These are phyloP conservation scores for Setomelanomma holmii DNA, from an alignment of 2,329 filamentous ascomycete genomes.

Conservation along the genomic window DNA sequence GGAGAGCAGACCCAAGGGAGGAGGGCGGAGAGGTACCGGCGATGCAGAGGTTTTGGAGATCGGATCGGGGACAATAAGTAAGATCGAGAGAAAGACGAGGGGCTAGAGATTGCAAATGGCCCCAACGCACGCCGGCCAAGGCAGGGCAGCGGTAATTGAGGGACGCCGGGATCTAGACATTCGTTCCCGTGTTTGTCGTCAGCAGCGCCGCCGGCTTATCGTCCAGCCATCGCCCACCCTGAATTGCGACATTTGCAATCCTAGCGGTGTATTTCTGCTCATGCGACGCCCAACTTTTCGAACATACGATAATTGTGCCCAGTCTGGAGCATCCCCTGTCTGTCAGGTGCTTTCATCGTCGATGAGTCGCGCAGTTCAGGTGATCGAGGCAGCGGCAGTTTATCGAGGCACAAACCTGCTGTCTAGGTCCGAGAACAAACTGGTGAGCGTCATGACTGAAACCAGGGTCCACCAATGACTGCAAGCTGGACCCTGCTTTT, in stretches of 20 bases:
- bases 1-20: slow-evolving; percentile 5
- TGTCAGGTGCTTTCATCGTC: slow-evolving; percentile 6
- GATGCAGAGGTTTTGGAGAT: slow-evolving; percentile 3
- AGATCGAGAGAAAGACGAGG: slow-evolving; percentile 7
- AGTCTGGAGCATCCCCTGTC: not conserved
- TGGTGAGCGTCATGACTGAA: slow-evolving; percentile 13
- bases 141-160: slow-evolving; percentile 6
- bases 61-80: slow-evolving; percentile 11
- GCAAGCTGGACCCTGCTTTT: slow-evolving; percentile 12
- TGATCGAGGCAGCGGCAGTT: slow-evolving; percentile 6
- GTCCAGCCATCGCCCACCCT: slow-evolving; percentile 3
- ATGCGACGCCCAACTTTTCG: not conserved
- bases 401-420: slow-evolving; percentile 11
- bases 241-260: slow-evolving; percentile 6
- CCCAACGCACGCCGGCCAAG: slow-evolving; percentile 7
- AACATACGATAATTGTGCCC: not conserved
- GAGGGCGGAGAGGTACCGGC: not conserved
- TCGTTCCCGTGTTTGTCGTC: slow-evolving; percentile 1
- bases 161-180: slow-evolving; percentile 5
- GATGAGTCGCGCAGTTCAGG: slow-evolving; percentile 5
- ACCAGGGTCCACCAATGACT: slow-evolving; percentile 6
- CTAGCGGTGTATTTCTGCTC: not conserved
- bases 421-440: slow-evolving; percentile 8
- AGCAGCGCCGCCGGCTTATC: slow-evolving; percentile 9
- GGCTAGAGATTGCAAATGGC: slow-evolving; percentile 5